Percentiles rank a stretch among this genome's conserved stretches.
These are phyloP conservation scores for Cryptococcus hybrid DNA, from an alignment of 1,284 basidiomycete genomes.

Conservation along the genomic window DNA sequence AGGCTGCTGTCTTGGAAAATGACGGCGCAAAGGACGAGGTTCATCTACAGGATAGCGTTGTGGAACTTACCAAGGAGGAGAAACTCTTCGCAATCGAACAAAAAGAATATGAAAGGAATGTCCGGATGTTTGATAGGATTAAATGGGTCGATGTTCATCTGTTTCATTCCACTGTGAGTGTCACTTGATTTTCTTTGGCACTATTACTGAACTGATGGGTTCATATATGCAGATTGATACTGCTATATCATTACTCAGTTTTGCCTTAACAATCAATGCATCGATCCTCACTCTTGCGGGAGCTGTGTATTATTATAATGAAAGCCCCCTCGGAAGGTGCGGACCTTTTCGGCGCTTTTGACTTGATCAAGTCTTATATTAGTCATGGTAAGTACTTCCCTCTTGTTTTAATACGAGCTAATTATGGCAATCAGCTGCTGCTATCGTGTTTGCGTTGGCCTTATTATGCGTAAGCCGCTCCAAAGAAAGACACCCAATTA, in stretches of 20 bases:
- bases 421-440: slow-evolving; percentile 53
- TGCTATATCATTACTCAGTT: slow-evolving; percentile 61
- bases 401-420: slow-evolving; percentile 39
- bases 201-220: background rate
- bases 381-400: slow-evolving; percentile 52
- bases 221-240: slow-evolving; percentile 38
- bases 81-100: slow-evolving; percentile 20
- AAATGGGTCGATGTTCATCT: slow-evolving; percentile 72
- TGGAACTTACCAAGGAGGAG: slow-evolving; percentile 13
- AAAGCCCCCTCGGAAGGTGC: slow-evolving; percentile 54
- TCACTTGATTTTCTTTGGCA: background rate
- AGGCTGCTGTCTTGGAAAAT: background rate
- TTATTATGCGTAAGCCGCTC: slow-evolving; percentile 59
- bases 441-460: slow-evolving; percentile 79
- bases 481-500: background rate
- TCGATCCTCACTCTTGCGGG: slow-evolving; percentile 61
- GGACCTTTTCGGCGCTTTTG: slow-evolving; percentile 77
- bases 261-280: slow-evolving; percentile 85
- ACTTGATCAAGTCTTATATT: slow-evolving; percentile 64
- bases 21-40: background rate
- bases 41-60: background rate
- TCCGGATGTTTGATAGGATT: slow-evolving; percentile 62
- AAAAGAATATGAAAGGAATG: slow-evolving; percentile 56
- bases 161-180: slow-evolving; percentile 63
- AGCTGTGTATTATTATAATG: slow-evolving; percentile 69